Percentiles rank a stretch among this genome's conserved stretches.
These are phyloP conservation scores for Colletotrichum graminicola DNA, from an alignment of 2,329 filamentous ascomycete species.

Conservation along the genomic window DNA sequence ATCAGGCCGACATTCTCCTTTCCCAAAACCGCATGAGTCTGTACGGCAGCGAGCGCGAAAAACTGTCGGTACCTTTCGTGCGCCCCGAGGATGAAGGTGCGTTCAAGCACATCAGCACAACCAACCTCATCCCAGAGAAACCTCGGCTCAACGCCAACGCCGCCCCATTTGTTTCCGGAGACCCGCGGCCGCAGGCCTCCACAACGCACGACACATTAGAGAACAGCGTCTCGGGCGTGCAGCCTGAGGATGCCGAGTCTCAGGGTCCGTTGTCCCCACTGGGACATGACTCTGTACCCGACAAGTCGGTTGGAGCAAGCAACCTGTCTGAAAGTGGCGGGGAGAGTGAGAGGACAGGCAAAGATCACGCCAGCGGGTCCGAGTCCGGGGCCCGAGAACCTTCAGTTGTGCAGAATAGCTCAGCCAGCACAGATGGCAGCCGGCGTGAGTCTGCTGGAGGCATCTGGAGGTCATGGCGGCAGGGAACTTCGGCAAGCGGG, in stretches of 20 bases:
- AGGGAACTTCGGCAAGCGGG: slow-evolving; percentile 61
- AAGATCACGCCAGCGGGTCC: slow-evolving; percentile 36
- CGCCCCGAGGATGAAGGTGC: slow-evolving; percentile 87
- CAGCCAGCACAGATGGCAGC: slow-evolving; percentile 34
- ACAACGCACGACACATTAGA: slow-evolving; percentile 41
- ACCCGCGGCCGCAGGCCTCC: slow-evolving; percentile 47
- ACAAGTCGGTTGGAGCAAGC: slow-evolving; percentile 51
- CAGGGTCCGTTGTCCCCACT: slow-evolving; percentile 52
- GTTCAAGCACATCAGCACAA: slow-evolving; percentile 82
- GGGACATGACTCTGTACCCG: slow-evolving; percentile 51
- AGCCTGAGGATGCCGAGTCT: slow-evolving; percentile 47
- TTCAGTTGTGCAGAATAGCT: slow-evolving; percentile 17
- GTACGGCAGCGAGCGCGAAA: slow-evolving; percentile 87
- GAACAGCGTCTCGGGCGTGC: slow-evolving; percentile 45
- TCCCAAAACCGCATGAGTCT: slow-evolving; percentile 91
- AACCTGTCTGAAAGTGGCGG: slow-evolving; percentile 58
- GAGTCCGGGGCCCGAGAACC: slow-evolving; percentile 34
- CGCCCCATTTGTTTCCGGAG: slow-evolving; percentile 56
- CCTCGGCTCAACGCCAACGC: slow-evolving; percentile 69
- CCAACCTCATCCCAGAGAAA: slow-evolving; percentile 65
- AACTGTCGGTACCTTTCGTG: slow-evolving; percentile 90
- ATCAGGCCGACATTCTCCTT: slow-evolving; percentile 91
- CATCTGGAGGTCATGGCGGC: slow-evolving; percentile 81
- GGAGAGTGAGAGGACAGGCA: slow-evolving; percentile 57
- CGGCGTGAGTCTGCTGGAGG: slow-evolving; percentile 65